Conservation (phyloP, 208 protist genomes). For the Leishmania gerbilli region DNA sequence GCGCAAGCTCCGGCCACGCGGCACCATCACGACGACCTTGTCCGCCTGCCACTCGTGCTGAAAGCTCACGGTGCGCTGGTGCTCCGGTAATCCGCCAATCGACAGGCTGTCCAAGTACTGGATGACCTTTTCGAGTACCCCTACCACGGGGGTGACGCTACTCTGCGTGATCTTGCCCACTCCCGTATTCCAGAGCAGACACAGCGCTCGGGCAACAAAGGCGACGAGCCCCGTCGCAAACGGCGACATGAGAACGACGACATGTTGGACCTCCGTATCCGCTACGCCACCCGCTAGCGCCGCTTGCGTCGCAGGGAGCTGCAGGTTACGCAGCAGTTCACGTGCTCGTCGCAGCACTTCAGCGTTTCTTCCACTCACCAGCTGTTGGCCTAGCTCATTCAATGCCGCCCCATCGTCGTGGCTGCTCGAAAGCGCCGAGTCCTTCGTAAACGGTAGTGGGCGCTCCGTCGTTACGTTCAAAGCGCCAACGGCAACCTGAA, state of each 20-base stretch:
- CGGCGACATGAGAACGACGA: slow-evolving; percentile 73
- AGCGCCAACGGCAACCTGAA: slow-evolving; percentile 80
- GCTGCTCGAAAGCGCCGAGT: slow-evolving; percentile 16
- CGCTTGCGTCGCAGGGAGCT: slow-evolving; percentile 53
- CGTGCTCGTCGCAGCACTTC: slow-evolving; percentile 62
- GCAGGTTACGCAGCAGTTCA: slow-evolving; percentile 63
- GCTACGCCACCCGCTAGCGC: slow-evolving; percentile 23
- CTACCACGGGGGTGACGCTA: slow-evolving; percentile 10
- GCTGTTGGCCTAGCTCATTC: slow-evolving; percentile 50
- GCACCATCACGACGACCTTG: slow-evolving; percentile 42
- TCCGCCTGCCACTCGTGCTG: slow-evolving; percentile 51
- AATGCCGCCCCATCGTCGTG: slow-evolving; percentile 49
- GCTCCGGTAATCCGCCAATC: slow-evolving; percentile 28
- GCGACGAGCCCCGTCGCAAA: slow-evolving; percentile 60
- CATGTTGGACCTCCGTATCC: slow-evolving; percentile 26
- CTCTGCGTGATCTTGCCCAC: slow-evolving; percentile 37
- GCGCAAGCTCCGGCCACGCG: slow-evolving; percentile 34
- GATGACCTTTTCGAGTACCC: slow-evolving; percentile 26
- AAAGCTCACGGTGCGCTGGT: slow-evolving; percentile 34
- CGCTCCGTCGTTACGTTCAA: slow-evolving; percentile 11
- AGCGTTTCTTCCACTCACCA: slow-evolving; percentile 44
- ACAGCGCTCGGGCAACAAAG: slow-evolving; percentile 71
- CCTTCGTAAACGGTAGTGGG: slow-evolving; percentile 11
- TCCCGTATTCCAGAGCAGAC: slow-evolving; percentile 64
- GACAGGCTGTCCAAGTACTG: slow-evolving; percentile 37